Evolutionary conservation across 163 green algal species (phyloP).

Genomic region (Picocystis sp.): DNA sequence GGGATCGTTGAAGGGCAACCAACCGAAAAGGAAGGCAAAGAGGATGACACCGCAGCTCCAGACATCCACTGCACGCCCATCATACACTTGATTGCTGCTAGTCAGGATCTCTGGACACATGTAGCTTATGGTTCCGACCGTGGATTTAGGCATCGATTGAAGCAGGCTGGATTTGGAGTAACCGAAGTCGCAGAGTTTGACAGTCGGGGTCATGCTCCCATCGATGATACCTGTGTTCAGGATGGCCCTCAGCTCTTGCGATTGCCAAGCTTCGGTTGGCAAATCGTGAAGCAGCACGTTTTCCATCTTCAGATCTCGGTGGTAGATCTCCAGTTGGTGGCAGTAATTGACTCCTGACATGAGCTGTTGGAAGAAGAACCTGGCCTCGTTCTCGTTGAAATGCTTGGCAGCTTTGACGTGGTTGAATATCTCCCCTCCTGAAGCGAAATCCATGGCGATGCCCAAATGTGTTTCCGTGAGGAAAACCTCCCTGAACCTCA

Average conservation of each 20-base stretch:
- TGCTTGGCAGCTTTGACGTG: constrained; percentile 44
- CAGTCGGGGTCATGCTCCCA: constrained; percentile 21
- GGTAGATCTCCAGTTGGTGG: constrained; percentile 38
- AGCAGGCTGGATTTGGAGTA: constrained; percentile 24
- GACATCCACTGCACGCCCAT: constrained; percentile 68
- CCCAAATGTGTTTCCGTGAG: constrained; percentile 25
- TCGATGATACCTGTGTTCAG: no score
- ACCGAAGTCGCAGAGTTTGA: constrained; percentile 86
- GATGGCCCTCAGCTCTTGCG: no score
- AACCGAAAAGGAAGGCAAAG: constrained; percentile 74
- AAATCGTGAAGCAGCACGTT: constrained; percentile 61
- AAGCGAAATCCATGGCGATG: constrained; percentile 55
- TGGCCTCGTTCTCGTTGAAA: constrained; percentile 37
- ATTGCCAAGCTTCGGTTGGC: no score
- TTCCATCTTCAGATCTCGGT: constrained; percentile 65
- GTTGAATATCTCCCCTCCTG: constrained; percentile 40
- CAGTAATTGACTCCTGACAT: constrained; percentile 39
- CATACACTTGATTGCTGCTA: constrained; percentile 25
- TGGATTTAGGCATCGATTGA: no score
- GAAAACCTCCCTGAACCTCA: constrained; percentile 56
- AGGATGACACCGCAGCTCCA: constrained; percentile 79
- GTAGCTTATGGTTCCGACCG: no score
- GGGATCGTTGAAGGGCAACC: constrained; percentile 70
- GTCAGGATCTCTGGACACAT: no score
- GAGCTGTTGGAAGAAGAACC: constrained; percentile 39